Evolutionary conservation across 108 stramenopile species (phyloP), one percentile per base, ranked within the genome.

Genomic region (Nitzschia sp.): DNA sequence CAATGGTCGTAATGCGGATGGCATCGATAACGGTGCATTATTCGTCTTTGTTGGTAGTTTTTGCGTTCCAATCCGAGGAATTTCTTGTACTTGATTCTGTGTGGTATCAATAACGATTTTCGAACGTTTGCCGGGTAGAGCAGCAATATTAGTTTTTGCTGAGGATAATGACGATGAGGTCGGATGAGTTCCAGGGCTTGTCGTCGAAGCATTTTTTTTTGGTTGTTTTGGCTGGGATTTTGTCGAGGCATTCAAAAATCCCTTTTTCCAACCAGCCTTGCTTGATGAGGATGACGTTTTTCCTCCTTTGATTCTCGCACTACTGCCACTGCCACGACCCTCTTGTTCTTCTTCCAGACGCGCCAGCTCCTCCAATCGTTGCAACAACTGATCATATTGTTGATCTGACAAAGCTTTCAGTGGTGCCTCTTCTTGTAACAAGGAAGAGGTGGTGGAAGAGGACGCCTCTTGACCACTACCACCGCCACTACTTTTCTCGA

Each of bases 191-290:
- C 1, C n/a, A 3, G 11, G 2, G 41, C 4, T 17, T 15, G 13
- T 60, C 38, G n/a, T 26, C 11, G 65, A 19, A 47, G 46, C 17
- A 15, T 15, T 28, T 15, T n/a, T n/a, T n/a, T n/a, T n/a, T n/a
- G n/a, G n/a, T n/a, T 26, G 48, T 8, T 16, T 36, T 0, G 45
- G n/a, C 21, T 17, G 35, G 26, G 25, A 17, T 27, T 0, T 50
- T 9, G 9, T 28, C 26, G 11, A 2, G 2, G 55, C 6, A 19
- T 67, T 68, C 17, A 79, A 52, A 48, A 79, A 79, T 31, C 78
- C 78, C 58, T 75, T 79, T 38, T 23, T 46, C 78, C 78, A 79
- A 32, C 66, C 73, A 19, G 33, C 34, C n/a, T n/a, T n/a, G n/a
- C n/a, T n/a, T n/a, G n/a, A n/a, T n/a, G n/a, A n/a, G n/a, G n/a